These are phyloP conservation scores for Pythium folliculosum DNA, from an alignment of 352 stramenopile species.

Conservation along the genomic window DNA sequence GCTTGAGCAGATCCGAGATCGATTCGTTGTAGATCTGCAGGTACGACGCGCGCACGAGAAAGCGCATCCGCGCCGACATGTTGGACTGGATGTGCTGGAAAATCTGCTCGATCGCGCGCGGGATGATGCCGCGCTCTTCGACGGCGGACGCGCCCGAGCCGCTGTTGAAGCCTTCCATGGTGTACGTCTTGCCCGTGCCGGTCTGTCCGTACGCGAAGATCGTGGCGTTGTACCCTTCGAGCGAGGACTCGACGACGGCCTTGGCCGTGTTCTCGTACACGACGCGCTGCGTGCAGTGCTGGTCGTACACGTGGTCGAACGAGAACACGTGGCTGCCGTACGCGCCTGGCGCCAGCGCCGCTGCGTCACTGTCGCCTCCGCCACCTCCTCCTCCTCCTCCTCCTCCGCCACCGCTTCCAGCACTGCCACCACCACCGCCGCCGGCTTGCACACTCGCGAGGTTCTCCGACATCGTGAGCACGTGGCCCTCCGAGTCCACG, in stretches of 20 bases:
- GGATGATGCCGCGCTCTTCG: conserved; percentile 97
- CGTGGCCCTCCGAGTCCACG: conserved; percentile 82
- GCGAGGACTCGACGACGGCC: conserved; percentile 90
- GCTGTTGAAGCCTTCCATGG: conserved; percentile 96
- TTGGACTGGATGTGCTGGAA: conserved; percentile 91
- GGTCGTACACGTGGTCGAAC: conserved; percentile 95
- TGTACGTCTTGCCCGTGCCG: conserved; percentile 94
- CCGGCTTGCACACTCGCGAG: conserved; percentile 41
- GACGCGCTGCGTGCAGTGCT: conserved; percentile 85
- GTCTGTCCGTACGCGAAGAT: conserved; percentile 92
- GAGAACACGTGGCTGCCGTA: conserved; percentile 91
- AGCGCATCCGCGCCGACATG: conserved; percentile 81
- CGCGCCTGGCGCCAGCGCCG: conserved; percentile 34
- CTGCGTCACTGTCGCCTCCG: conserved; percentile 6
- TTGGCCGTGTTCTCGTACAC: conserved; percentile 95
- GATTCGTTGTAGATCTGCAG: conserved; percentile 96
- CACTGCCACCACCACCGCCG: conserved; percentile 9
- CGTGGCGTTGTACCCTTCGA: conserved; percentile 92
- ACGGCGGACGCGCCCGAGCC: conserved; percentile 69
- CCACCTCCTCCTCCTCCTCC: conserved; percentile 9
- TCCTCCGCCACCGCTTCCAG: conserved; percentile 13
- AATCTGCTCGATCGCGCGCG: conserved; percentile 96
- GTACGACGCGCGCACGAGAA: conserved; percentile 92
- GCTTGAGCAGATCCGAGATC: conserved; percentile 94
- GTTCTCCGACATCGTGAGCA: conserved; percentile 91